phyloP scores from a whole-genome alignment of 2,329 filamentous ascomycete genomes.

The Teratosphaeria nubilosa region DNA sequence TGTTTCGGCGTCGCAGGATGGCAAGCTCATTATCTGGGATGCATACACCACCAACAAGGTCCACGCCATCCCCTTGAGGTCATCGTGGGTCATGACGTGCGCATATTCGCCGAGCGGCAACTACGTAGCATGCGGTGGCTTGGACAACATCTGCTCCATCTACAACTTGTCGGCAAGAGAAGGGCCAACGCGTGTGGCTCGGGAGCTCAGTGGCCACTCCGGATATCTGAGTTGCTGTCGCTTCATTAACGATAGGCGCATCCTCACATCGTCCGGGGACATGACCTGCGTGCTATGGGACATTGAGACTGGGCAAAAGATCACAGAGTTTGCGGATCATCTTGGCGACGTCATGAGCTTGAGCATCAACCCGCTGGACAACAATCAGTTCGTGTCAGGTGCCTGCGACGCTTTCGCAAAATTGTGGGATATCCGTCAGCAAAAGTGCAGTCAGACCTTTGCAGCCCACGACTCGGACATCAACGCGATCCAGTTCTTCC shows the following conservation, averaged over 20 bases:
- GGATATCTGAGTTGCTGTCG: slow-evolving; percentile 97
- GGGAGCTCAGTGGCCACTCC: slow-evolving; percentile 91
- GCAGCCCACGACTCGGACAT: slow-evolving; percentile 98
- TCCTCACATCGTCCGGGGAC: slow-evolving; percentile 94
- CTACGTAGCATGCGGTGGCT: slow-evolving; percentile 94
- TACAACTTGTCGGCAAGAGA: slow-evolving; percentile 97
- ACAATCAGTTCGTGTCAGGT: slow-evolving; percentile 98
- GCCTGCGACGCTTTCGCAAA: slow-evolving; percentile 98
- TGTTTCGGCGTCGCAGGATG: slow-evolving; percentile 95
- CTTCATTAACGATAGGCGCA: slow-evolving; percentile 96
- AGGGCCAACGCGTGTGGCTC: slow-evolving; percentile 90
- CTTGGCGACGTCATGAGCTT: slow-evolving; percentile 99
- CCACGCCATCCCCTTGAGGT: slow-evolving; percentile 91
- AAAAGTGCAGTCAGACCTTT: slow-evolving; percentile 97
- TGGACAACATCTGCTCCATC: slow-evolving; percentile 99
- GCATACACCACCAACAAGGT: slow-evolving; percentile 99
- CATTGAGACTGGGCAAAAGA: slow-evolving; percentile 93
- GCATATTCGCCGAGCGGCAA: slow-evolving; percentile 97
- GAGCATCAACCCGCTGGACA: slow-evolving; percentile 97
- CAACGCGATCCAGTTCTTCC: slow-evolving; percentile 99
- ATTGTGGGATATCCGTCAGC: slow-evolving; percentile 95
- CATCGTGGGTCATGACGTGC: slow-evolving; percentile 99
- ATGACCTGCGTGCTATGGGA: slow-evolving; percentile 99
- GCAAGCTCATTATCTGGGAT: slow-evolving; percentile 99
- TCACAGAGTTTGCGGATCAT: slow-evolving; percentile 96